These are phyloP conservation scores for Dioszegia crocea DNA, from an alignment of 768 basidiomycete species.

Conservation along the genomic window DNA sequence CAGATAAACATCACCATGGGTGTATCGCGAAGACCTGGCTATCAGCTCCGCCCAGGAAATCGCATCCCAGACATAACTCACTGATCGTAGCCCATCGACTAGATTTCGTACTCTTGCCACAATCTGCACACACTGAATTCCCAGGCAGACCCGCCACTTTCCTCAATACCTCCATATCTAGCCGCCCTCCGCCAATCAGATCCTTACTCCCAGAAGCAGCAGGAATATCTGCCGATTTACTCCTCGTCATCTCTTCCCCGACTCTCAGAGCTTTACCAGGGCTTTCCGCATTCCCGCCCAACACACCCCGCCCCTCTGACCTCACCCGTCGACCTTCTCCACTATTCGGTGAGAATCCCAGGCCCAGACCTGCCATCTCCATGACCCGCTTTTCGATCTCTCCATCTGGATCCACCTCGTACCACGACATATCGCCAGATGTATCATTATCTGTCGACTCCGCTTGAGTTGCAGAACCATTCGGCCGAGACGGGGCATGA, in stretches of 20 bases:
- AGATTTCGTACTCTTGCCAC: conserved; percentile 40
- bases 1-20: conserved; percentile 49
- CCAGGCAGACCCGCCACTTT: conserved; percentile 31
- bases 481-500: not conserved
- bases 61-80: conserved; percentile 4
- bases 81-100: conserved; percentile 48
- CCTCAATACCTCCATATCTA: conserved; percentile 38
- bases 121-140: conserved; percentile 47
- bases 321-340: not conserved
- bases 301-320: conserved; percentile 16
- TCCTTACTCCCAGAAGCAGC: not conserved
- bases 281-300: conserved; percentile 17
- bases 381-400: conserved; percentile 66
- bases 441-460: not conserved
- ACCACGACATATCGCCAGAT: conserved; percentile 3
- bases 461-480: not conserved
- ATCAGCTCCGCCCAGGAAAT: not conserved
- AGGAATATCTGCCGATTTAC: conserved; percentile 17
- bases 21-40: conserved; percentile 30
- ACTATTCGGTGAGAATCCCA: conserved; percentile 9
- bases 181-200: not conserved
- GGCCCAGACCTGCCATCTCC: conserved; percentile 78
- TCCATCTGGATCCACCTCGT: conserved; percentile 32
- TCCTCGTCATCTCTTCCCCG: conserved; percentile 10
- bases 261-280: not conserved